Conservation (phyloP, 345 rosid genomes). For the Lenwebbia sp. region DNA sequence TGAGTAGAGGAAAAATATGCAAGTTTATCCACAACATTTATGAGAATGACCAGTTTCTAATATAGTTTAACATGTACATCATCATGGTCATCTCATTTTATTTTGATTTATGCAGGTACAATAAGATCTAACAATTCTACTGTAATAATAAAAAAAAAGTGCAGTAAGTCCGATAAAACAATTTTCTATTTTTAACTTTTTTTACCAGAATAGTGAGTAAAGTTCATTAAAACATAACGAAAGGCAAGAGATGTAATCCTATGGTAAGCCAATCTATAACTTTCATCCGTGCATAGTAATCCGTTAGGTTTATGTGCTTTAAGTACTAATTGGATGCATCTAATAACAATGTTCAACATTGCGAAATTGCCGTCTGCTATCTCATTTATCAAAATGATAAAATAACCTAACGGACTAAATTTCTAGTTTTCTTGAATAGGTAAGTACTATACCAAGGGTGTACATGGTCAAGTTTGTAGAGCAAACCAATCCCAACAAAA, state of each 20-base stretch:
- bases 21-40: background rate
- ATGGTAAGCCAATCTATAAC: background rate
- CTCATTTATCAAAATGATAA: background rate
- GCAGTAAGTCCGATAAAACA: background rate
- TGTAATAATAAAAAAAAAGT: too few relatives aligned
- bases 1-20: background rate
- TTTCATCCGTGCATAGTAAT: background rate
- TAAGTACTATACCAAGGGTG: background rate
- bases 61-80: too few relatives aligned
- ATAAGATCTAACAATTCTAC: too few relatives aligned
- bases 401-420: background rate
- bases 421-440: background rate
- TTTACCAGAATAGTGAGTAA: too few relatives aligned
- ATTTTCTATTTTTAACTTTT: too few relatives aligned
- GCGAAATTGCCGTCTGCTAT: background rate
- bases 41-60: too few relatives aligned
- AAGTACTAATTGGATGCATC: background rate
- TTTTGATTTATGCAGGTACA: too few relatives aligned
- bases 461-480: background rate
- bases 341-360: background rate
- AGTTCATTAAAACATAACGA: background rate
- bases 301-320: background rate
- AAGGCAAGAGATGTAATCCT: background rate
- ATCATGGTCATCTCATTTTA: too few relatives aligned
- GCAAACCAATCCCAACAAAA: background rate